Percentiles rank a stretch among this genome's conserved stretches.
Evolutionary conservation across 2,329 filamentous ascomycete genomes (phyloP).

Genomic region (Cordyceps tenuipes): DNA sequence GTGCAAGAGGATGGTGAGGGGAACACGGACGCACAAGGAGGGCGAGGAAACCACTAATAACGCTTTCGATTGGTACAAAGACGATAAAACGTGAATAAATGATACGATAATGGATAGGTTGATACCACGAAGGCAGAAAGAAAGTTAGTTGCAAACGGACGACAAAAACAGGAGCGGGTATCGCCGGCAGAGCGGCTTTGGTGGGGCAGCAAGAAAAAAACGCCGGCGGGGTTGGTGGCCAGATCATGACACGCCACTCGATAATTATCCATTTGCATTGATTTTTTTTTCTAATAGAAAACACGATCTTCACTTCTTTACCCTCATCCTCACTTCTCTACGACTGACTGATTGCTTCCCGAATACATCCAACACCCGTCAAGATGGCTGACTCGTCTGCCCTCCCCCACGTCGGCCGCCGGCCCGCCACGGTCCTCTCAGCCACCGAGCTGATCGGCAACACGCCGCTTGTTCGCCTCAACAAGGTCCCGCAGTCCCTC

Average conservation of each 20-base stretch:
- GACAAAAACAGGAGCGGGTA: constrained; percentile 3
- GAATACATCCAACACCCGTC: neutral
- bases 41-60: constrained; percentile 15
- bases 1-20: constrained; percentile 19
- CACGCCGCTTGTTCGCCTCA: constrained; percentile 89
- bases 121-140: neutral
- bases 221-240: neutral
- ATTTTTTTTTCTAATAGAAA: neutral
- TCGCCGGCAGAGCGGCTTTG: constrained; percentile 1
- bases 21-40: constrained; percentile 14
- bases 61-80: neutral
- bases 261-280: neutral
- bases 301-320: neutral
- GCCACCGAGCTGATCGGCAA: constrained; percentile 88
- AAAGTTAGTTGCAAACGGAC: neutral
- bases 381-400: constrained; percentile 10
- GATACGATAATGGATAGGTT: neutral
- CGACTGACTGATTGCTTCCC: neutral
- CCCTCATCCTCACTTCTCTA: neutral
- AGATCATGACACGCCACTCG: neutral
- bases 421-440: constrained; percentile 40
- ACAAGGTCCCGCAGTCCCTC: constrained; percentile 83
- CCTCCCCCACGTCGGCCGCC: constrained; percentile 25
- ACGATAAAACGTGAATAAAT: neutral
- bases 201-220: constrained; percentile 7